phyloP scores from a whole-genome alignment of 1,284 basidiomycete genomes.

The Apiotrichum siamense region DNA sequence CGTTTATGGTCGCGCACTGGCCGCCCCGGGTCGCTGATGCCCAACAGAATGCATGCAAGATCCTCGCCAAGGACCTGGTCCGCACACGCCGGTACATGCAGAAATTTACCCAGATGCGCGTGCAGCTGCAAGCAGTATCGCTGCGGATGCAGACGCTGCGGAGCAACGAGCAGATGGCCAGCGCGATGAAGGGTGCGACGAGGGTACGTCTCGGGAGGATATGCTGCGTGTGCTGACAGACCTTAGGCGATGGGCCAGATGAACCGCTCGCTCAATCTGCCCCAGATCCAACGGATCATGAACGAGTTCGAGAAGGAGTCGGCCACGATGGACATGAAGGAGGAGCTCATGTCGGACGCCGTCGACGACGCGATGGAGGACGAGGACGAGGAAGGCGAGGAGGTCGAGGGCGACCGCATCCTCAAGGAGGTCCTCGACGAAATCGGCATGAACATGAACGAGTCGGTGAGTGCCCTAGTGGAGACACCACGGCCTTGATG shows the following conservation, averaged over 20 bases:
- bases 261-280: slow-evolving; percentile 93
- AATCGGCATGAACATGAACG: slow-evolving; percentile 86
- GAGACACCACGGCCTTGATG: not conserved
- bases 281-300: slow-evolving; percentile 91
- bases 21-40: not conserved
- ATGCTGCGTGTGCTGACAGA: not conserved
- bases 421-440: slow-evolving; percentile 95
- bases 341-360: slow-evolving; percentile 99
- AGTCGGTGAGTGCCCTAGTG: slow-evolving; percentile 72
- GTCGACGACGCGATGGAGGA: slow-evolving; percentile 99
- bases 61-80: slow-evolving; percentile 98
- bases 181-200: slow-evolving; percentile 97
- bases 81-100: slow-evolving; percentile 90
- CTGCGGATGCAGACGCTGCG: slow-evolving; percentile 93
- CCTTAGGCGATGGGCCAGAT: slow-evolving; percentile 92
- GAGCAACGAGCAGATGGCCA: slow-evolving; percentile 98
- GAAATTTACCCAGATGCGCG: slow-evolving; percentile 98
- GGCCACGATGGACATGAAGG: slow-evolving; percentile 99
- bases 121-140: slow-evolving; percentile 93
- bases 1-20: not conserved
- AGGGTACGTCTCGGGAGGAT: slow-evolving; percentile 60
- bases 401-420: slow-evolving; percentile 93
- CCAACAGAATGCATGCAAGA: slow-evolving; percentile 86
- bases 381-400: slow-evolving; percentile 72
- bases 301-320: slow-evolving; percentile 97